Evolutionary conservation across 2,329 filamentous ascomycete genomes (phyloP).

Genomic region (Mollisia scopiformis): DNA sequence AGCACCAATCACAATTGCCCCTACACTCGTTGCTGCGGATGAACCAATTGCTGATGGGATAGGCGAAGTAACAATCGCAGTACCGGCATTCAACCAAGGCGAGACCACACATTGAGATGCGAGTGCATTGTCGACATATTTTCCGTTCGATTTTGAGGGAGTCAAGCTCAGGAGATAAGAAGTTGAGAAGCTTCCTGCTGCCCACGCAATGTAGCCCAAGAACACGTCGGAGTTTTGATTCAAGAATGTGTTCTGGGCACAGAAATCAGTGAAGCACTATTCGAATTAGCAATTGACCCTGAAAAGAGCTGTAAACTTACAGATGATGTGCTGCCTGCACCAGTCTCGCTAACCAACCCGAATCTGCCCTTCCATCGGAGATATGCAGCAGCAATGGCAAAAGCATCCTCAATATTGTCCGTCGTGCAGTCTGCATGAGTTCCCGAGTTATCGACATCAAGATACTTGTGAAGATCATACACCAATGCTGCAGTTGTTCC

Average conservation of each 20-base stretch:
- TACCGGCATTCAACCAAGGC: slow-evolving; percentile 23
- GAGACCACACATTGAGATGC: slow-evolving; percentile 29
- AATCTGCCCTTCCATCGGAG: slow-evolving; percentile 50
- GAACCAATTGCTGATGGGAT: neutral
- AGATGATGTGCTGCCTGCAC: slow-evolving; percentile 37
- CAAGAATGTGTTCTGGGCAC: slow-evolving; percentile 27
- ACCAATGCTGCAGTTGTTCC: slow-evolving; percentile 55
- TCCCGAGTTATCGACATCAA: slow-evolving; percentile 61
- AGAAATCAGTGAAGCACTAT: slow-evolving; percentile 29
- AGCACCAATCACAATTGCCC: neutral
- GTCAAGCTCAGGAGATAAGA: slow-evolving; percentile 29
- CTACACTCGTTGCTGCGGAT: neutral
- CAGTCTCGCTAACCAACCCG: slow-evolving; percentile 54
- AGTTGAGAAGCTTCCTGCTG: slow-evolving; percentile 38
- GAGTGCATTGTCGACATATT: slow-evolving; percentile 27
- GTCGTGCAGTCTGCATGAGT: slow-evolving; percentile 53
- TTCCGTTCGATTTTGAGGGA: slow-evolving; percentile 26
- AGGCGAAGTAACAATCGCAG: neutral
- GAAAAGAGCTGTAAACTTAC: slow-evolving; percentile 6
- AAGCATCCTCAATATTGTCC: slow-evolving; percentile 51
- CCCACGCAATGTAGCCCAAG: slow-evolving; percentile 41
- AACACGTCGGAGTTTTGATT: slow-evolving; percentile 40
- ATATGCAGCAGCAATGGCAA: slow-evolving; percentile 49
- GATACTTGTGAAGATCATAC: slow-evolving; percentile 63
- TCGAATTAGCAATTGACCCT: neutral